Evolutionary conservation across 495 filamentous ascomycete species (phyloP).

Genomic region (Chaetomium cochliodes): DNA sequence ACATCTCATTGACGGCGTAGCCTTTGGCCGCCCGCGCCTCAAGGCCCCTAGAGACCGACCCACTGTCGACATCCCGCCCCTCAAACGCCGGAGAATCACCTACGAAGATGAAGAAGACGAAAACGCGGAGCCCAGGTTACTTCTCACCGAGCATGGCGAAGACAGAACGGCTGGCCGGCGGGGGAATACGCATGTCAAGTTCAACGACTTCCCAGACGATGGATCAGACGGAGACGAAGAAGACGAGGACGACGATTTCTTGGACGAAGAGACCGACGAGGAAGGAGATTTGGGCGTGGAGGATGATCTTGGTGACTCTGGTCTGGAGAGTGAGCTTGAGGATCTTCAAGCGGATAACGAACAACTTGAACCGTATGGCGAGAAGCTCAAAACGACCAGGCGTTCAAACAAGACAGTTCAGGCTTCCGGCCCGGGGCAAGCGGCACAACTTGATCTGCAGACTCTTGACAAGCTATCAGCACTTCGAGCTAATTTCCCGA

Average conservation of each 20-base stretch:
- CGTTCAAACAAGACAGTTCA: background rate
- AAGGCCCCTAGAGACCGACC: constrained; percentile 62
- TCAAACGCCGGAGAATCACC: constrained; percentile 64
- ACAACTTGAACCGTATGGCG: constrained; percentile 2
- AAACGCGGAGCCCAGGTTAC: constrained; percentile 33
- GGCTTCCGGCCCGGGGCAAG: background rate
- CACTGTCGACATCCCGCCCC: constrained; percentile 67
- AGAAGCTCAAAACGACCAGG: background rate
- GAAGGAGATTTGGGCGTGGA: constrained; percentile 20
- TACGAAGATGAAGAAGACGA: constrained; percentile 39
- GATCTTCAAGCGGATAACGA: constrained; percentile 26
- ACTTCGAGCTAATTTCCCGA: constrained; percentile 41
- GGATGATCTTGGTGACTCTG: constrained; percentile 25
- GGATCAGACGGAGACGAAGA: constrained; percentile 26
- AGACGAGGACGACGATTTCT: constrained; percentile 27
- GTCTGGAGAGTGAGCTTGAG: constrained; percentile 28
- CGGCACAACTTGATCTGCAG: constrained; percentile 19
- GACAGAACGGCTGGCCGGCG: constrained; percentile 32
- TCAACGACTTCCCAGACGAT: constrained; percentile 25
- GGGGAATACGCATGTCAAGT: constrained; percentile 21
- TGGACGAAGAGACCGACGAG: constrained; percentile 26
- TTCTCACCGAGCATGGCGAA: constrained; percentile 44
- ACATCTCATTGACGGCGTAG: constrained; percentile 84
- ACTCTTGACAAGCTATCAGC: constrained; percentile 35
- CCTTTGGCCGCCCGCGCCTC: constrained; percentile 76